Base-by-base conservation (phyloP, 768 basidiomycete species). In the Leccinum obscurum region DNA sequence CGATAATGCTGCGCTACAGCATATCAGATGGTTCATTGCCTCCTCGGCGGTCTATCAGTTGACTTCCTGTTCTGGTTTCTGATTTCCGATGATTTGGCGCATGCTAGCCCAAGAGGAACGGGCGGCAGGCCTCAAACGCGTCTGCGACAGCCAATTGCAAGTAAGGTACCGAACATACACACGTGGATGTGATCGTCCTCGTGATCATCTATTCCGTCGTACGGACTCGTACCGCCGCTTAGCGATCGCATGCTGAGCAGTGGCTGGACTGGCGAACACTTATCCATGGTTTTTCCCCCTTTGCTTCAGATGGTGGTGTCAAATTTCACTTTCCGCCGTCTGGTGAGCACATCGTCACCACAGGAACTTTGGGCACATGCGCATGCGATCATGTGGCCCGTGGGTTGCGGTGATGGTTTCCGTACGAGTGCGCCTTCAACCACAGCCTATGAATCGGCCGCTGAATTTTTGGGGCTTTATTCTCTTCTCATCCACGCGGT, bases 51-150 rank as follows among this genome's bases (percentile, higher is more conserved):
- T 11, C 66, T 79, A 73, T 80, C 30, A 73, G 72, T 75, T 28
- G 55, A 62, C 41, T 72, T 77, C 11, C 58, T 77, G 6, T n/a
- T 76, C 7, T 79, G 66, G 69, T 70, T 79, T 3, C 79, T 3
- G 77, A 78, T 64, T 78, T 75, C 77, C 76, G 10, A 74, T 77
- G 3, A 76, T 76, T 37, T 77, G 78, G 24, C 66, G 68, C 11
- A 66, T 75, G 52, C 65, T 77, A 6, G 75, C 75, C 3, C 49
- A 71, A 39, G 76, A 77, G 56, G 75, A 80, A 55, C 73, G 76
- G 37, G 67, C 48, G 15, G 51, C 78, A 20, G 76, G 70, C 2
- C 67, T 79, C 9, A 78, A 80, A 62, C 77, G 77, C 14, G 75
- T 78, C 10, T 74, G 75, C 5, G 72, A 76, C 53, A 77, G 78